Evolutionary conservation across 1,139 yeast species (phyloP).

Genomic region (Nematodospora anomalae): DNA sequence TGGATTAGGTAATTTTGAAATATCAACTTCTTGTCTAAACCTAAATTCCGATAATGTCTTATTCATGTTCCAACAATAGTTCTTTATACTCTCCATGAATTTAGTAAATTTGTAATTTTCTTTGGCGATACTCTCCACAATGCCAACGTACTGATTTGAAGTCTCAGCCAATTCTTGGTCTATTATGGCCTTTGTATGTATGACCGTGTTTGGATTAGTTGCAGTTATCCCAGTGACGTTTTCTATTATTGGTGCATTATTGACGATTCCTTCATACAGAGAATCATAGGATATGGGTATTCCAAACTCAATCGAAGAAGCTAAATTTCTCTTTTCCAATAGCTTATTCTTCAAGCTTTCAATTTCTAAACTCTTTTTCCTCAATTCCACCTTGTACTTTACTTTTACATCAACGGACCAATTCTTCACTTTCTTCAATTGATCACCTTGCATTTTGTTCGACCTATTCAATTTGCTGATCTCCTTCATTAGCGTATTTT

Average conservation of each 20-base stretch:
- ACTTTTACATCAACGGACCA: constrained; percentile 34
- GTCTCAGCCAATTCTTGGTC: constrained; percentile 37
- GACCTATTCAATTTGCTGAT: constrained; percentile 22
- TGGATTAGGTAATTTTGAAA: constrained; percentile 32
- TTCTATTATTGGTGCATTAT: constrained; percentile 36
- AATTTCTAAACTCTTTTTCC: constrained; percentile 36
- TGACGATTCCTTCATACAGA: constrained; percentile 9
- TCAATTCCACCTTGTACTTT: constrained; percentile 43
- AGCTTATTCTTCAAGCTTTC: constrained; percentile 41
- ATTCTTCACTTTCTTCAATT: constrained; percentile 28
- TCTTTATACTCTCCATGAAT: constrained; percentile 31
- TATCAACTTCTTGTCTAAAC: constrained; percentile 5
- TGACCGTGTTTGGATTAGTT: constrained; percentile 7
- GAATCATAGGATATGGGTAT: constrained; percentile 6
- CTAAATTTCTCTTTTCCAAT: constrained; percentile 34
- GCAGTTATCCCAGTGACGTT: constrained; percentile 19
- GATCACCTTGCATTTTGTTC: constrained; percentile 32
- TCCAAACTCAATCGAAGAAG: constrained; percentile 35
- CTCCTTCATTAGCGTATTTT: constrained; percentile 21
- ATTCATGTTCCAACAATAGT: constrained; percentile 30
- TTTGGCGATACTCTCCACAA: constrained; percentile 39
- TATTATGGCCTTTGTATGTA: constrained; percentile 19
- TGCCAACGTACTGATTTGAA: constrained; percentile 37
- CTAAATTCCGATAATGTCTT: constrained; percentile 22
- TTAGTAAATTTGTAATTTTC: constrained; percentile 42